Base-by-base conservation (phyloP, 2,329 filamentous ascomycete genomes). In the Stromatinia cepivora region DNA sequence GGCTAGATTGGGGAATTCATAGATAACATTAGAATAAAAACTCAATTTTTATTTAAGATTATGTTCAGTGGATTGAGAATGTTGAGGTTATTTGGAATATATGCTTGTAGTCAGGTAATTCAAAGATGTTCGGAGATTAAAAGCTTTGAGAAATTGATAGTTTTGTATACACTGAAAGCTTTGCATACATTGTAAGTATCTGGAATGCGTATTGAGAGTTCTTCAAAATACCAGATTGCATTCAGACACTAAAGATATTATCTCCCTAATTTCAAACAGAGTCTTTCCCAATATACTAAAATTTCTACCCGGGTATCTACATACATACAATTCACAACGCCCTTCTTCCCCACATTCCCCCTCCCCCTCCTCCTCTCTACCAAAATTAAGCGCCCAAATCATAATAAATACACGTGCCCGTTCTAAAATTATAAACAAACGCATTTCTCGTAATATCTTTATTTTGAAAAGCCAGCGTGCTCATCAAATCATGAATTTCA, bases 351-450 rank as follows among this genome's bases (percentile, higher is more conserved):
- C n/a, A n/a, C n/a, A n/a, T n/a, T n/a, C n/a, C n/a, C n/a, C n/a
- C n/a, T n/a, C n/a, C n/a, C 13, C 11, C 25, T 25, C 62, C 1
- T 9, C 9, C n/a, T 22, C 3, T 20, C 4, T 52, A 28, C 56
- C 17, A 56, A 45, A 17, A 56, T 76, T 71, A 78, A 39, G 75
- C 75, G 31, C 82, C 82, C 56, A 97, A 80, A 80, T 97, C 93
- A 79, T 97, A 97, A 78, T 94, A 92, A 64, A 97, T 85, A 78
- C 92, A 94, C 70, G 86, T 90, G 0, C 91, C 92, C 13, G 92
- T 96, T 70, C 93, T 85, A 75, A 96, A 97, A 76, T 97, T 97
- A 81, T 97, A 97, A 66, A 97, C 86, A 80, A 97, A 97, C 15
- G 92, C 91, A 78, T 94, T 92, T 59, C 87, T 85, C 34, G 86